Evolutionary conservation across 164 flowering plant genomes (phyloP), one percentile per base, ranked within the genome.

Genomic region (Macadamia integrifolia): DNA sequence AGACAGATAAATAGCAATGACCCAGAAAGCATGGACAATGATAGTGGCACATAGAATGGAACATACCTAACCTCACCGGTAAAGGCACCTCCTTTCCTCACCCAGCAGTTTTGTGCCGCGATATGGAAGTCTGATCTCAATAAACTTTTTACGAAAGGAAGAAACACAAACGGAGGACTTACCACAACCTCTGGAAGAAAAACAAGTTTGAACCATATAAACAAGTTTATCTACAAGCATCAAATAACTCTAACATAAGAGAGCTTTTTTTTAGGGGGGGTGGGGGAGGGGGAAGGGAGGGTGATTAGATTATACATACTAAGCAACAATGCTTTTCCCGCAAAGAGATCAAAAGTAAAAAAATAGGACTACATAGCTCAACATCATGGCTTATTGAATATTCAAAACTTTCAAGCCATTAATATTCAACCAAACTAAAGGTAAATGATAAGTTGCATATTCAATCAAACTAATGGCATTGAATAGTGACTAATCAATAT

Each of bases 81-180:
- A 71, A 65, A 90, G 74, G 96, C 96, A 78, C 96, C 96, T 30
- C 92, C 96, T 73, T 86, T 90, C 72, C 74, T 81, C 48, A 86
- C 89, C 96, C 96, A 90, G 53, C 92, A 84, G 63, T 90, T 90
- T 71, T 90, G 96, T 9, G 96, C 92, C 10, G 92, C 86, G 23
- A 86, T 88, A 15, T 88, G 84, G 76, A 89, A 83, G 61, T 88
- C 91, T 53, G 91, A 59, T 42, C 87, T 68, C 77, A 89, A 64
- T 42, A 74, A 69, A 70, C 79, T 73, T 72, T 87, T 84, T 3
- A 82, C 89, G 62, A 73, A 0, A 11, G 86, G 73, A 72, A 90
- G 87, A 67, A 82, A 86, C 74, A 90, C 87, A 79, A 73, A 90
- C 35, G 96, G 91, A 70, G 96, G 96, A 72, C 89, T 85, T 12